phyloP scores from a whole-genome alignment of 1,284 basidiomycete genomes.

The Porodaedalea pini region DNA sequence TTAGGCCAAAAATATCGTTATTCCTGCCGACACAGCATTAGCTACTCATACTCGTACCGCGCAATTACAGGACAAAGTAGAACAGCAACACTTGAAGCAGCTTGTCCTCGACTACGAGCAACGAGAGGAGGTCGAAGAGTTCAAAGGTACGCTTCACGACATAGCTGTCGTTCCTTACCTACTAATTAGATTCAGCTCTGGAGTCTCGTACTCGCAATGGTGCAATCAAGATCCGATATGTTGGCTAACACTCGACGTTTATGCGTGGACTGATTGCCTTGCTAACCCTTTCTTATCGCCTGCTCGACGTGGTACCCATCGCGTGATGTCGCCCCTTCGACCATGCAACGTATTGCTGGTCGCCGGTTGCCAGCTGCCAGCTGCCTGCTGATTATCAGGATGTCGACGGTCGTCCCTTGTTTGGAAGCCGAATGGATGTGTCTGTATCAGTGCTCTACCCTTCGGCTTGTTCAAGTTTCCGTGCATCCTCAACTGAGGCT shows the following conservation, averaged over 20 bases:
- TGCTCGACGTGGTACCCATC: neutral
- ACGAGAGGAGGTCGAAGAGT: slow-evolving; percentile 76
- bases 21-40: slow-evolving; percentile 82
- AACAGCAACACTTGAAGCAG: slow-evolving; percentile 92
- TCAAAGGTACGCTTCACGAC: slow-evolving; percentile 51
- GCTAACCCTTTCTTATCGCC: neutral
- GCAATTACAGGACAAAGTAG: slow-evolving; percentile 88
- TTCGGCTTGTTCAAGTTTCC: too few relatives aligned
- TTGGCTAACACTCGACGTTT: slow-evolving; percentile 42
- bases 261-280: neutral
- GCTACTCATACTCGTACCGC: slow-evolving; percentile 87
- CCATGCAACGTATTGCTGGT: too few relatives aligned
- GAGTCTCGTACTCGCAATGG: slow-evolving; percentile 62
- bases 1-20: slow-evolving; percentile 79
- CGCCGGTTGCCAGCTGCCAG: too few relatives aligned
- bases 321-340: neutral
- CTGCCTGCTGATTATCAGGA: too few relatives aligned
- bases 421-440: neutral
- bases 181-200: slow-evolving; percentile 42
- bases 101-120: slow-evolving; percentile 88
- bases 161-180: neutral
- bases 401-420: neutral
- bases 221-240: slow-evolving; percentile 69
- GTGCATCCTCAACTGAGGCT: neutral
- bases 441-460: too few relatives aligned